A percentile compares a stretch with the other conserved stretches of the same genome.
phyloP scores from a whole-genome alignment of 2,329 filamentous ascomycete genomes.

The Monilinia fructicola region DNA sequence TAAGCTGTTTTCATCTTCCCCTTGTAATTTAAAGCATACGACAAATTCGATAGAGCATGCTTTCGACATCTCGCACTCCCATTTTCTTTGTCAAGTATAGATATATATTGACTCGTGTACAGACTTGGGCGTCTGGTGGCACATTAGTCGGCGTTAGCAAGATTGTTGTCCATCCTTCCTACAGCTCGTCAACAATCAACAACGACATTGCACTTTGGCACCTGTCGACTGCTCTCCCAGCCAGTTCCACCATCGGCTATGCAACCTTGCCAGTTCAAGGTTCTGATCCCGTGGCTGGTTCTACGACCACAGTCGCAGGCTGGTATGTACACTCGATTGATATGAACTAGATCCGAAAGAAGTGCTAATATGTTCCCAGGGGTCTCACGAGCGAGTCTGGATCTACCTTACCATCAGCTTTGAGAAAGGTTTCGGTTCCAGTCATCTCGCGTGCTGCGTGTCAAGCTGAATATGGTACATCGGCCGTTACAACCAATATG shows the following conservation, averaged over 20 bases:
- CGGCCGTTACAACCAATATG: slow-evolving; percentile 29
- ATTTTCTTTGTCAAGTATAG: neutral
- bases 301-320: slow-evolving; percentile 23
- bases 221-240: slow-evolving; percentile 26
- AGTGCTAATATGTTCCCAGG: slow-evolving; percentile 1
- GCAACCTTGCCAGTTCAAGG: slow-evolving; percentile 28
- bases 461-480: slow-evolving; percentile 26
- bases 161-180: slow-evolving; percentile 29
- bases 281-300: slow-evolving; percentile 27
- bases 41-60: neutral
- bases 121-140: slow-evolving; percentile 31
- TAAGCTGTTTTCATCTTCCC: slow-evolving; percentile 21
- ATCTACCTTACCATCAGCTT: slow-evolving; percentile 24
- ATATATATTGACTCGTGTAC: slow-evolving; percentile 14
- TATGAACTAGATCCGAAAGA: neutral
- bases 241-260: slow-evolving; percentile 29
- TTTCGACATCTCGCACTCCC: too few relatives aligned
- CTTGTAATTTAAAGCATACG: neutral
- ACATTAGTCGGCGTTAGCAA: slow-evolving; percentile 24
- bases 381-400: slow-evolving; percentile 21
- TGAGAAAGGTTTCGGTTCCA: slow-evolving; percentile 31
- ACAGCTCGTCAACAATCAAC: slow-evolving; percentile 22
- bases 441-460: slow-evolving; percentile 29
- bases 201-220: slow-evolving; percentile 32
- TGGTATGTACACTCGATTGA: slow-evolving; percentile 24